Evolutionary conservation across 1,284 basidiomycete genomes (phyloP), one percentile per base, ranked within the genome.

Genomic region (Fistulinella staudtii): DNA sequence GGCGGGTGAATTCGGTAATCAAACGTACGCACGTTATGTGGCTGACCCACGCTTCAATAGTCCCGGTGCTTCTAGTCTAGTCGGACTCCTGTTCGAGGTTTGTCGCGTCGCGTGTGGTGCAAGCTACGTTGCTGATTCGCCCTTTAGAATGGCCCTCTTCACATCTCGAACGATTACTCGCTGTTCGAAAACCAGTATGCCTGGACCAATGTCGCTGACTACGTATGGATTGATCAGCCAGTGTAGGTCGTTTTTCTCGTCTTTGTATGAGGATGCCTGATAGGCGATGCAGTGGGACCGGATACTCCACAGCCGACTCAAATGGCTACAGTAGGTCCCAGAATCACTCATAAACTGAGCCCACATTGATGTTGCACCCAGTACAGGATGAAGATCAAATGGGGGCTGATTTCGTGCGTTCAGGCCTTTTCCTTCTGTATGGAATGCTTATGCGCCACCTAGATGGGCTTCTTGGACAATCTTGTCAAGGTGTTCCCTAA

Each of bases 171-270:
- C 36, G 63, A 82, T 51, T 77, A 76, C 47, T 71, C 68, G 10
- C 59, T 76, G 4, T 68, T 65, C 23, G 56, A 68, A 11, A 84
- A 85, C 50, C 58, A 70, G 8, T 71, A 75, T 57, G 74, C 76
- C 53, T 85, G 82, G 78, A 64, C 76, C 51, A 72, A 65, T 30
- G 57, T 83, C 17, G 76, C 79, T 2, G 85, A 88, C 63, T 79
- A 75, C 50, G 69, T 87, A 41, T 87, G 81, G 80, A 67, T 87
- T 36, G 85, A 86, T 56, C 82, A 86, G 49, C 85, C 84, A 45
- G 83, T 84, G 79, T 80, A 62, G 25, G 74, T 65, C 17, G 15
- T 14, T 6, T 8, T 39, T 30, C 39, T 18, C 31, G 28, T 27
- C n/a, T 24, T 31, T n/a, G 15, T 21, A 3, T 23, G 11, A 7